Evolutionary conservation across 179 eudicot species (phyloP), one percentile per base, ranked within the genome.

Genomic region (Spergularia azorica): DNA sequence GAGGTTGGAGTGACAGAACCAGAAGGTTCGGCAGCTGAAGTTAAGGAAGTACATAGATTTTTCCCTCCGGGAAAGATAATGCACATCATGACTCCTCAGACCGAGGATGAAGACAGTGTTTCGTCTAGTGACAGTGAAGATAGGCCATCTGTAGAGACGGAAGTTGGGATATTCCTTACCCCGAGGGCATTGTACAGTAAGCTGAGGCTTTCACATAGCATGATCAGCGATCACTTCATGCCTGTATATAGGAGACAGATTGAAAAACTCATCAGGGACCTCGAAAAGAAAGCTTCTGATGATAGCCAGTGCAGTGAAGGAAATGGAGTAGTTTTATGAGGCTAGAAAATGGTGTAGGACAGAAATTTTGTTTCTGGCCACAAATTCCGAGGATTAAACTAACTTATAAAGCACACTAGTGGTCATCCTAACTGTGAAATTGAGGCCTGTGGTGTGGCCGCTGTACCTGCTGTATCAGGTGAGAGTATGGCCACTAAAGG

Each of bases 141-240:
- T 14, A 77, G 71, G 72, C 81, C 72, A 20, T 82, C 80, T 7
- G 63, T 71, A 16, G 96, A 88, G 76, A 41, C 76, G 1, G 83
- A 91, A 70, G 91, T 90, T 26, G 98, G 94, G 79, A 88, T 94
- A 36, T 94, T 88, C 76, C 83, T 86, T 1, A 95, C 98, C 67
- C 90, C 91, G 3, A 88, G 98, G 76, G 77, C 88, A 10, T 82
- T 91, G 82, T 95, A 95, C 77, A 94, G 97, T 83, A 95, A 87
- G 77, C 71, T 95, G 81, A 86, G 98, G 88, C 89, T 94, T 55
- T 96, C 96, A 14, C 92, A 88, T 76, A 87, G 91, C 54, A 95
- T 95, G 99, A 90, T 95, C 21, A 86, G 87, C 67, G 99, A 95
- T 79, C 99, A 95, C 72, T 89, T 94, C 79, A 95, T 95, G 99